Percentiles rank a stretch among this genome's conserved stretches.
phyloP scores from a whole-genome alignment of 805 yeast genomes.

The Candida xyloterini region DNA sequence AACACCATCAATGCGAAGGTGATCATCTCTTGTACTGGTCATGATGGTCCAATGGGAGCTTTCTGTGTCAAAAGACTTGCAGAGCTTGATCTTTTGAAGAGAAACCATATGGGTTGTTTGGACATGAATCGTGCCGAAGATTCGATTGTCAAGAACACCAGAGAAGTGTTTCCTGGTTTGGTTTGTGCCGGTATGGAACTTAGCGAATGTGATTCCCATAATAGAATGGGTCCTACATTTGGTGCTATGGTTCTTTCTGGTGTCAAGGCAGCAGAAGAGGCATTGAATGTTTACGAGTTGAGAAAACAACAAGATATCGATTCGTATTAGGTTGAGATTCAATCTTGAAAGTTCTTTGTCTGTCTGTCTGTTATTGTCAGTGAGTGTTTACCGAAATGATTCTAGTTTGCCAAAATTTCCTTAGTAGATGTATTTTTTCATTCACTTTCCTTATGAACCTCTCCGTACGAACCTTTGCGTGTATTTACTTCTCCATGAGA shows the following conservation, averaged over 20 bases:
- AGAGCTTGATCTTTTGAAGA: slow-evolving; percentile 42
- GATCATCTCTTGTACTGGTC: slow-evolving; percentile 72
- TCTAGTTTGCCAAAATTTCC: neutral
- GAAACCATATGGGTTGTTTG: slow-evolving; percentile 71
- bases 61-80: slow-evolving; percentile 70
- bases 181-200: slow-evolving; percentile 76
- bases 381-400: slow-evolving; percentile 2
- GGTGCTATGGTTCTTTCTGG: slow-evolving; percentile 81
- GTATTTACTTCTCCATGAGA: no score
- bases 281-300: slow-evolving; percentile 30
- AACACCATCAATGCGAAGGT: slow-evolving; percentile 67
- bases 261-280: slow-evolving; percentile 68
- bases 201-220: slow-evolving; percentile 71
- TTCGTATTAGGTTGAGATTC: slow-evolving; percentile 10
- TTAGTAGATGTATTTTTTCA: no score
- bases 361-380: slow-evolving; percentile 11
- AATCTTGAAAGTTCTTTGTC: slow-evolving; percentile 22
- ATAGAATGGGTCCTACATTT: slow-evolving; percentile 83
- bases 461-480: no score
- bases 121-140: slow-evolving; percentile 80
- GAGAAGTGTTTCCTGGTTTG: slow-evolving; percentile 63
- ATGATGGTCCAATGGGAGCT: slow-evolving; percentile 83
- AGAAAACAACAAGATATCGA: slow-evolving; percentile 28
- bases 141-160: slow-evolving; percentile 65
- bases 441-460: no score